phyloP scores from a whole-genome alignment of 768 basidiomycete genomes.

The Aureoboletus auriporus region DNA sequence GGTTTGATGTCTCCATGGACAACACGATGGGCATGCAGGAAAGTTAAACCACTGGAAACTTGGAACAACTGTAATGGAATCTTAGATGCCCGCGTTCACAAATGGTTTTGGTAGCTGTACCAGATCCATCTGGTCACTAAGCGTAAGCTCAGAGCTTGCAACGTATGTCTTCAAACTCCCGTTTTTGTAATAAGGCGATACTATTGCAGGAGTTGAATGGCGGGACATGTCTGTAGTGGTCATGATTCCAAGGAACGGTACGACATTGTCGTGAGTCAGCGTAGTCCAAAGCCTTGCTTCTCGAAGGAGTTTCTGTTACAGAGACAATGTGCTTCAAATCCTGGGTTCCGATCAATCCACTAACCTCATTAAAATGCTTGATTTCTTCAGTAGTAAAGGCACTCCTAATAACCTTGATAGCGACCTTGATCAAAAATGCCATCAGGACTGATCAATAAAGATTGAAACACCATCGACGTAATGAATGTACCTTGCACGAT shows the following conservation, averaged over 20 bases:
- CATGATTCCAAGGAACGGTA: conserved; percentile 22
- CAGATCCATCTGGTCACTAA: conserved; percentile 16
- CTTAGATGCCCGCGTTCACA: background rate
- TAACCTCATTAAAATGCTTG: conserved; percentile 19
- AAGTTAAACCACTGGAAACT: conserved; percentile 19
- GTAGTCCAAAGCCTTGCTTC: conserved; percentile 27
- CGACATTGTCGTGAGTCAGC: conserved; percentile 20
- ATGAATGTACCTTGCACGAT: conserved; percentile 6
- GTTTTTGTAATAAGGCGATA: conserved; percentile 26
- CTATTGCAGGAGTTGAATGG: conserved; percentile 17
- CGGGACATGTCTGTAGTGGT: conserved; percentile 14
- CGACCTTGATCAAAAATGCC: conserved; percentile 11
- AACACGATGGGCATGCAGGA: conserved; percentile 20
- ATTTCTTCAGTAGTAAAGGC: conserved; percentile 11
- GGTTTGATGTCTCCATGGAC: conserved; percentile 39
- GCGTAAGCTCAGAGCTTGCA: conserved; percentile 1
- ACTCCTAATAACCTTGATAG: conserved; percentile 26
- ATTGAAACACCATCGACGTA: background rate
- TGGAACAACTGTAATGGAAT: conserved; percentile 15
- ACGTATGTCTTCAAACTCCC: conserved; percentile 19
- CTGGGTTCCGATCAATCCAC: background rate
- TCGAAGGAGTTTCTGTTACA: conserved; percentile 23
- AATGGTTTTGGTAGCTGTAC: conserved; percentile 8
- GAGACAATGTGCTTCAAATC: background rate
- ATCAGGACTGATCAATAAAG: background rate